Evolutionary conservation across 371 early-diverging fungal species (phyloP), one percentile per base, ranked within the genome.

Genomic region (Rhizopus arrhizus): DNA sequence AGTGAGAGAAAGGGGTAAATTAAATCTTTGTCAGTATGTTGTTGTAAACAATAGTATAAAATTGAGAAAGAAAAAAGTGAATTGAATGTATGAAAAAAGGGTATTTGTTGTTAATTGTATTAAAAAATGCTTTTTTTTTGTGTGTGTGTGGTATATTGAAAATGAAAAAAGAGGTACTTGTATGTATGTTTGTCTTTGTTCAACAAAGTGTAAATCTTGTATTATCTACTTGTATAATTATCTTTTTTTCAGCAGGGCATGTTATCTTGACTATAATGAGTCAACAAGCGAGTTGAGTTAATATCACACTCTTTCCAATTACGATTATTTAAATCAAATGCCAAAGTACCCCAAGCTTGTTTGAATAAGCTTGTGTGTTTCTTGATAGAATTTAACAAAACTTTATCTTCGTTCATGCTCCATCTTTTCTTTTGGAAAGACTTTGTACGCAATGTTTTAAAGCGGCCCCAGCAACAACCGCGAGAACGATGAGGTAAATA

Each of bases 391-490:
- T 64, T 59, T n/a, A 65, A 3, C 28, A 77, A 58, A 2, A 64
- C 48, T 5, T 58, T 65, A 38, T 74, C 74, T 36, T 77, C 77
- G 5, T 58, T 60, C 8, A 66, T 65, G 8, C 60, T 40, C 77
- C 77, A 74, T 33, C 51, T 68, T 22, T 66, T 67, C 50, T 59
- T 67, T 42, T 72, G 68, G 5, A 65, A 50, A 12, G 57, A 62
- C 33, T 69, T 77, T 31, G 77, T 46, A 51, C 69, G 69, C 12
- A 77, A 61, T 2, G 77, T 77, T 48, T 74, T 77, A 46, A 74
- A 77, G 22, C 77, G 65, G 2, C 77, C 77, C 74, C 77, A 77
- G 22, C 77, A 77, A 29, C 77, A 77, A 7, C 77, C 74, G 29
- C 77, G 69, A 22, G 77, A 77, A 12, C 77, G 72, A 53, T 77